These are phyloP conservation scores for Ciborinia camelliae DNA, from an alignment of 2,329 filamentous ascomycete species.

Conservation along the genomic window DNA sequence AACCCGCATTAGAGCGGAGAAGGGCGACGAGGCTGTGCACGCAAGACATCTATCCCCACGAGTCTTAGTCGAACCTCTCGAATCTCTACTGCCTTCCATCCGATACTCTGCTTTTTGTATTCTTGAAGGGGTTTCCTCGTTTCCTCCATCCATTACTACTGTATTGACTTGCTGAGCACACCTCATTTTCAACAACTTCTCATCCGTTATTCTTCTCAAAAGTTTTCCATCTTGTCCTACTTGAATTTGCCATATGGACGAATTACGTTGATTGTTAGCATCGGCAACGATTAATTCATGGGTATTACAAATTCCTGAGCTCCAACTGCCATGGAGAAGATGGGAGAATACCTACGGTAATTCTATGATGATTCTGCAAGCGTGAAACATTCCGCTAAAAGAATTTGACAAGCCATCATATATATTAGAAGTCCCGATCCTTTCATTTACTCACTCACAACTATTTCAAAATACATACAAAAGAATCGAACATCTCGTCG, in stretches of 20 bases:
- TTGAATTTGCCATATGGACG: neutral
- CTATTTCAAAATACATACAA: slow-evolving; percentile 17
- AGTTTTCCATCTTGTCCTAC: neutral
- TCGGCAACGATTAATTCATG: neutral
- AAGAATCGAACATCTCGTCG: slow-evolving; percentile 13
- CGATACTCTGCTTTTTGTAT: neutral
- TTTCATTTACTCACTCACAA: slow-evolving; percentile 6
- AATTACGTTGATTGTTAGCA: neutral
- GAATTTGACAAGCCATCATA: neutral
- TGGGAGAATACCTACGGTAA: neutral
- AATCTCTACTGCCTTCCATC: neutral
- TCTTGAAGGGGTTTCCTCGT: neutral
- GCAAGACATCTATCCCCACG: neutral
- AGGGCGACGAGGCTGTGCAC: neutral
- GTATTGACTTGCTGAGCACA: neutral
- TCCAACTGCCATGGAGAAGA: neutral
- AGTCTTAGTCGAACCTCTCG: neutral
- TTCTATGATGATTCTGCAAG: neutral
- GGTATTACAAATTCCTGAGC: neutral
- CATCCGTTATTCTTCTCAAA: neutral
- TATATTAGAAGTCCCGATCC: neutral
- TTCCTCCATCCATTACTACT: neutral
- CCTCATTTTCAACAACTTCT: neutral
- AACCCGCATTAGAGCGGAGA: neutral
- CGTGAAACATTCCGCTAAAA: neutral